Conservation (phyloP, 495 filamentous ascomycete genomes). For the Talaromyces wortmannii region DNA sequence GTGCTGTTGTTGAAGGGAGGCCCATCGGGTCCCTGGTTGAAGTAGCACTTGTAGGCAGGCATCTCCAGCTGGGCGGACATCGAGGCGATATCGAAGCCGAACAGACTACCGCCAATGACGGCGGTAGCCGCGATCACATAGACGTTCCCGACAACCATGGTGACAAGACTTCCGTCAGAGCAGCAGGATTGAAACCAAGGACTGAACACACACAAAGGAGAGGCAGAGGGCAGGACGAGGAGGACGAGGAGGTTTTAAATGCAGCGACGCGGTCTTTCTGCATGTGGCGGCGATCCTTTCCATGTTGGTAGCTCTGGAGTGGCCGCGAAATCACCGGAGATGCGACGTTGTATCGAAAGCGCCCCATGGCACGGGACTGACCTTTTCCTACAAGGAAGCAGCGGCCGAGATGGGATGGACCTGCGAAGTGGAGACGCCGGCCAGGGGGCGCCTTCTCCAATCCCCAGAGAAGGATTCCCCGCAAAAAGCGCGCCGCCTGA, state of each 20-base stretch:
- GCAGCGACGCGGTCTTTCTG: neutral
- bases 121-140: slow-evolving; percentile 70
- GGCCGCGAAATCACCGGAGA: neutral
- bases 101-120: slow-evolving; percentile 72
- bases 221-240: neutral
- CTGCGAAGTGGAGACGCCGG: neutral
- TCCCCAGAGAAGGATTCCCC: neutral
- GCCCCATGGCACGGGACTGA: neutral
- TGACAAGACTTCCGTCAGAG: neutral
- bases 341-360: neutral
- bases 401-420: no score
- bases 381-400: no score
- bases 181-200: neutral
- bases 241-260: neutral
- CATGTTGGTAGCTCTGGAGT: neutral
- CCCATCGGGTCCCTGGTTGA: slow-evolving; percentile 38
- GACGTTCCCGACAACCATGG: slow-evolving; percentile 51
- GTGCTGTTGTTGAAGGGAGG: slow-evolving; percentile 9
- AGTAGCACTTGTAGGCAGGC: slow-evolving; percentile 57
- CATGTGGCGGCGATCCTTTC: neutral
- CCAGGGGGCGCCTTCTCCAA: neutral
- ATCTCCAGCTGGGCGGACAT: slow-evolving; percentile 70
- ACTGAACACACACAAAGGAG: neutral
- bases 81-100: slow-evolving; percentile 79
- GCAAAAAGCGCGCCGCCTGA: neutral